Evolutionary conservation across 2,329 filamentous ascomycete genomes (phyloP).

Genomic region (Penicillium sp.): DNA sequence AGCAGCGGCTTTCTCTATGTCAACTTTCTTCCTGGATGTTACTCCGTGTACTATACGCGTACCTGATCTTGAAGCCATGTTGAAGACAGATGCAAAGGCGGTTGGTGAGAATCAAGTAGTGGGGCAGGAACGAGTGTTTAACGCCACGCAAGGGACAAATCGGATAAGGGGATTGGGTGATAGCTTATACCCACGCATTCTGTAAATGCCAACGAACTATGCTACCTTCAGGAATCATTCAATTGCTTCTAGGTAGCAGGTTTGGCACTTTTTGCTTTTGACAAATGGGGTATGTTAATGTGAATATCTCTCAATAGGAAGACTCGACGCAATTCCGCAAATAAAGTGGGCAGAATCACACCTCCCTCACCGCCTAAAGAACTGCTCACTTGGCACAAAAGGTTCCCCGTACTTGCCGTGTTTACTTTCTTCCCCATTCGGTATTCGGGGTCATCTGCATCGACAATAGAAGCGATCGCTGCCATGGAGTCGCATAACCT

Average conservation of each 20-base stretch:
- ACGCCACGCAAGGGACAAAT: neutral
- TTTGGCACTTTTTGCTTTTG: no score
- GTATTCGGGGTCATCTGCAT: slow-evolving; percentile 15
- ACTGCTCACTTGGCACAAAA: slow-evolving; percentile 18
- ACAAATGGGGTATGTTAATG: neutral
- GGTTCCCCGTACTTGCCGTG: slow-evolving; percentile 22
- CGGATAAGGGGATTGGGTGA: neutral
- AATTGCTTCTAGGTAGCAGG: neutral
- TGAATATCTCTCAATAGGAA: neutral
- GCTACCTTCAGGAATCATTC: neutral
- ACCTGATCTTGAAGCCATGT: slow-evolving; percentile 1
- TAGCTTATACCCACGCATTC: neutral
- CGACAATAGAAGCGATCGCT: slow-evolving; percentile 12
- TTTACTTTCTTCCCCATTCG: slow-evolving; percentile 41
- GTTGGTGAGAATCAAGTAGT: neutral
- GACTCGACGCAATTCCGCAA: neutral
- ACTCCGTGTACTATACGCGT: neutral
- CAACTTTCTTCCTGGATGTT: neutral
- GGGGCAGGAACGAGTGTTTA: neutral
- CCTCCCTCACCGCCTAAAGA: slow-evolving; percentile 5
- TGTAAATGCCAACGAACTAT: neutral
- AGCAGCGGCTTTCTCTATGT: slow-evolving; percentile 12
- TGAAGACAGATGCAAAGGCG: neutral
- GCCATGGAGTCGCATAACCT: slow-evolving; percentile 45
- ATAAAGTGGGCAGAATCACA: neutral